Conservation (phyloP, 2,329 filamentous ascomycete species). For the Ascochyta viciae-villosae region DNA sequence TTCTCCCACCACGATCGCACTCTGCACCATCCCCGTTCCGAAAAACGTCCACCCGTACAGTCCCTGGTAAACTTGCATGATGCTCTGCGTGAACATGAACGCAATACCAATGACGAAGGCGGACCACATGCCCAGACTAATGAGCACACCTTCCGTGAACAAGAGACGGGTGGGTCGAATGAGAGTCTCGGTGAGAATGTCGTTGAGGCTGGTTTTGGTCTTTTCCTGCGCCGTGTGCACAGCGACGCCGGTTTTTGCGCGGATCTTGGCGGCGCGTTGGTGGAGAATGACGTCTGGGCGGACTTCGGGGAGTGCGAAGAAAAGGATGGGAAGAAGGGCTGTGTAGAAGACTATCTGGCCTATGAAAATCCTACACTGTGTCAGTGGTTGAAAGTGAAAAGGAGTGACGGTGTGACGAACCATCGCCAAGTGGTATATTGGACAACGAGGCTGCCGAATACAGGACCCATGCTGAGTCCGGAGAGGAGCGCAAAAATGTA, state of each 20-base stretch:
- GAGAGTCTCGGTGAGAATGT: slow-evolving; percentile 49
- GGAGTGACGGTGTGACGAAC: slow-evolving; percentile 32
- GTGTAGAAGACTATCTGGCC: slow-evolving; percentile 57
- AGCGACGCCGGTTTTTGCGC: slow-evolving; percentile 31
- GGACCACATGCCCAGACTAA: slow-evolving; percentile 58
- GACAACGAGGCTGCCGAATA: slow-evolving; percentile 52
- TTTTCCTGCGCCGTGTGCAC: slow-evolving; percentile 48
- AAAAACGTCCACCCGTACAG: slow-evolving; percentile 53
- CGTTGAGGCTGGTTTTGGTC: slow-evolving; percentile 37
- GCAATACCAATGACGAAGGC: slow-evolving; percentile 56
- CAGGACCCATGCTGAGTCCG: slow-evolving; percentile 55
- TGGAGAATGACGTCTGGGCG: slow-evolving; percentile 56
- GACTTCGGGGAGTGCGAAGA: slow-evolving; percentile 55
- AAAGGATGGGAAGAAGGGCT: slow-evolving; percentile 51
- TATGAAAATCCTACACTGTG: slow-evolving; percentile 51
- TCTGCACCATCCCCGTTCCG: slow-evolving; percentile 55
- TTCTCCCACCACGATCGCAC: slow-evolving; percentile 56
- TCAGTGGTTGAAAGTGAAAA: slow-evolving; percentile 21
- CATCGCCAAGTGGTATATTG: slow-evolving; percentile 52
- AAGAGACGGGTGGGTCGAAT: slow-evolving; percentile 51
- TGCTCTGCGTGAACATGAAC: slow-evolving; percentile 59
- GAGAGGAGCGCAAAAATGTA: slow-evolving; percentile 54
- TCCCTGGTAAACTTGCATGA: slow-evolving; percentile 51
- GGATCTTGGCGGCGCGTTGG: slow-evolving; percentile 44
- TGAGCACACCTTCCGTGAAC: slow-evolving; percentile 58